phyloP scores from a whole-genome alignment of 306 rosid species.

The Astragalus membranaceus region DNA sequence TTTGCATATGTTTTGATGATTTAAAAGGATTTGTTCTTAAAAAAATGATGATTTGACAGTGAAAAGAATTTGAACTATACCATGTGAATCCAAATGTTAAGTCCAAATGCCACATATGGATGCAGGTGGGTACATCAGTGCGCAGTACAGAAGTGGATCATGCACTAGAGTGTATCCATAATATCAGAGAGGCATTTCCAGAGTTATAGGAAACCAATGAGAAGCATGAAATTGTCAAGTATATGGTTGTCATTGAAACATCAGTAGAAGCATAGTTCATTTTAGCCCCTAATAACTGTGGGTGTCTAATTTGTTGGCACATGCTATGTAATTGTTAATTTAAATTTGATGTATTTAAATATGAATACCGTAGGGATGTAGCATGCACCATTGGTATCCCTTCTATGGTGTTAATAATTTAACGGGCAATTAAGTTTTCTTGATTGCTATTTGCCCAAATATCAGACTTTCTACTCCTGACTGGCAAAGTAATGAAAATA shows the following conservation, averaged over 20 bases:
- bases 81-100: background rate
- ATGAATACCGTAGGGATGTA: no score
- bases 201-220: slow-evolving; percentile 68
- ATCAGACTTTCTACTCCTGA: background rate
- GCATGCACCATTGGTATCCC: background rate
- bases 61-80: background rate
- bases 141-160: slow-evolving; percentile 48
- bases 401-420: background rate
- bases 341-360: background rate
- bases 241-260: slow-evolving; percentile 62
- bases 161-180: slow-evolving; percentile 91
- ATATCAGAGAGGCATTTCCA: slow-evolving; percentile 75
- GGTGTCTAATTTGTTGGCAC: background rate
- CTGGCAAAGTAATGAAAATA: background rate
- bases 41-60: no score
- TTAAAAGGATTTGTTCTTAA: no score
- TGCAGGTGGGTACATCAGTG: slow-evolving; percentile 63
- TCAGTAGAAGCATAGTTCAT: slow-evolving; percentile 44
- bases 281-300: background rate
- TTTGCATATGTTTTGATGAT: no score
- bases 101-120: background rate
- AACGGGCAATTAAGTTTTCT: background rate
- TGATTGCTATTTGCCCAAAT: background rate
- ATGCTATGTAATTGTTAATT: background rate
- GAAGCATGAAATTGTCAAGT: slow-evolving; percentile 29